Conservation (phyloP, 768 basidiomycete species). For the Boletus coccyginus region DNA sequence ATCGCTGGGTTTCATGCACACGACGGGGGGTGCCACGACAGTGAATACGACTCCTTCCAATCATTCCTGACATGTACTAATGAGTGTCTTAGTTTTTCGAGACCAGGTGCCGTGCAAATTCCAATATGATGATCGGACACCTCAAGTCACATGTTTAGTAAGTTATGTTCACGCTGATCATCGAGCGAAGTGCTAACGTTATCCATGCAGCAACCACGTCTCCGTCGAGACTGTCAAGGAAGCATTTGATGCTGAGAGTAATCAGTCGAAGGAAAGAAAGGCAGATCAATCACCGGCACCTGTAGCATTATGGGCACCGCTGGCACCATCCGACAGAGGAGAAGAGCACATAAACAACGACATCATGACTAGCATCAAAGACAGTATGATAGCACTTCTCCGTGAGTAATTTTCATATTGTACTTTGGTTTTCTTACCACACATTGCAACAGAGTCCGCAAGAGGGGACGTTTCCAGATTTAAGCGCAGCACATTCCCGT, state of each 20-base stretch:
- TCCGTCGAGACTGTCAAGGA: neutral
- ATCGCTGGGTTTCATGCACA: neutral
- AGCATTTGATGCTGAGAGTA: neutral
- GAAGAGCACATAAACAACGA: neutral
- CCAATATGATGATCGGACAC: neutral
- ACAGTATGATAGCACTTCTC: neutral
- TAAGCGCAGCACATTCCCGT: neutral
- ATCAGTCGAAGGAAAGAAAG: too few relatives aligned
- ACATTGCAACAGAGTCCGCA: neutral
- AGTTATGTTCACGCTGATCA: neutral
- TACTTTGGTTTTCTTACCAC: too few relatives aligned
- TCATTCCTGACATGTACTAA: neutral
- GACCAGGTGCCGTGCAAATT: neutral
- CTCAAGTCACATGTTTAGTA: conserved; percentile 9
- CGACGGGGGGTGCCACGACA: neutral
- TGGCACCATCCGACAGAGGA: neutral
- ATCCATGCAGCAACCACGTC: neutral
- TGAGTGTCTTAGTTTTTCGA: neutral
- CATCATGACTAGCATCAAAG: conserved; percentile 1
- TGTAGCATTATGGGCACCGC: neutral
- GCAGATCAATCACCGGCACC: too few relatives aligned
- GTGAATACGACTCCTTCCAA: neutral
- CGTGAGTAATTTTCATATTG: neutral
- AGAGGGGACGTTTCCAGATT: neutral
- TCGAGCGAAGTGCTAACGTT: neutral